Percentiles rank a stretch among this genome's conserved stretches.
Conservation (phyloP, 257 asterid genomes). For the Rhazya stricta region DNA sequence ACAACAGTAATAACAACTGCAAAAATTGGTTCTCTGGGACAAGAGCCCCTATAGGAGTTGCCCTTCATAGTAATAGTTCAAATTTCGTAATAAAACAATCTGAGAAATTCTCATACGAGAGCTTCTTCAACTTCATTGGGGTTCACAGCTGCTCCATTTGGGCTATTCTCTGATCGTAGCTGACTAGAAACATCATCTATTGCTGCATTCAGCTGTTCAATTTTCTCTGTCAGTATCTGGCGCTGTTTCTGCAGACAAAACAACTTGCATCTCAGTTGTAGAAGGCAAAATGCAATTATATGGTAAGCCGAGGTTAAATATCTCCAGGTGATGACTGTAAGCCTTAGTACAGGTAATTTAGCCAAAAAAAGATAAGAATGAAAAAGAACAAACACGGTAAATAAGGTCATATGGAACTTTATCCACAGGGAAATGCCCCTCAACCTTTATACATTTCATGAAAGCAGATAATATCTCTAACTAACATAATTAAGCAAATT, state of each 20-base stretch:
- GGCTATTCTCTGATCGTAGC: conserved; percentile 41
- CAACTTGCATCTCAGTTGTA: conserved; percentile 1
- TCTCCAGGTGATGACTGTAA: neutral
- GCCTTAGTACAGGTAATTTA: neutral
- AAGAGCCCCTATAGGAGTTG: neutral
- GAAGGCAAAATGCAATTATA: neutral
- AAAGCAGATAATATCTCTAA: neutral
- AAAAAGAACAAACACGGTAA: neutral
- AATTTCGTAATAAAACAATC: neutral
- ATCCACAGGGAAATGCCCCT: neutral
- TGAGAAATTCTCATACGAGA: conserved; percentile 34
- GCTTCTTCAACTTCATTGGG: conserved; percentile 63
- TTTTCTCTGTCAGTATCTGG: conserved; percentile 74
- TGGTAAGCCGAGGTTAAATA: neutral
- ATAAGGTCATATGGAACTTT: neutral
- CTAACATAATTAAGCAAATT: too few relatives aligned
- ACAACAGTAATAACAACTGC: neutral
- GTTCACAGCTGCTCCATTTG: conserved; percentile 54
- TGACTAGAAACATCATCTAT: conserved; percentile 65
- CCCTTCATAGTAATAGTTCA: conserved; percentile 1
- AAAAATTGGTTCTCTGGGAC: neutral
- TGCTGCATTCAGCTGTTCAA: conserved; percentile 75
- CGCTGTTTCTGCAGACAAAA: conserved; percentile 56
- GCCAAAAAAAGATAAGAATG: neutral
- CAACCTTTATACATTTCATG: neutral